Conservation (phyloP, 106 monocot species). For the Phalaenopsis equestris region DNA sequence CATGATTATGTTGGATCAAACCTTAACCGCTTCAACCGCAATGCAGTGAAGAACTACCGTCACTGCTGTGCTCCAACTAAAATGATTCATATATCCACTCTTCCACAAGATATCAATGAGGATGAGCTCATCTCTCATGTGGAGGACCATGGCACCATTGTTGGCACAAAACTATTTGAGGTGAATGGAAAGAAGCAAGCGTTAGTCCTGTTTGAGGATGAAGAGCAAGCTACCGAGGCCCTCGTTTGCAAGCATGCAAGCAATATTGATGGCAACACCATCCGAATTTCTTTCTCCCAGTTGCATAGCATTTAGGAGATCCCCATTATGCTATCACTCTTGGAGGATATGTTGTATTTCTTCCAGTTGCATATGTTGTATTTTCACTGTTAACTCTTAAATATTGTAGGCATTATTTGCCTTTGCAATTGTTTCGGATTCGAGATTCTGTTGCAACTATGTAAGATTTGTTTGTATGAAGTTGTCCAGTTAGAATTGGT, state of each 20-base stretch:
- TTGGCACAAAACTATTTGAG: constrained; percentile 43
- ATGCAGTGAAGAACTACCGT: constrained; percentile 57
- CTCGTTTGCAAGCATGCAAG: constrained; percentile 59
- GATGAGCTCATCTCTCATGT: constrained; percentile 43
- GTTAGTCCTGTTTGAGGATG: constrained; percentile 40
- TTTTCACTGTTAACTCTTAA: not conserved
- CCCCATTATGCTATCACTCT: not conserved
- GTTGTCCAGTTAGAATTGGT: not conserved
- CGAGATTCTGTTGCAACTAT: not conserved
- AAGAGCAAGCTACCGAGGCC: constrained; percentile 64
- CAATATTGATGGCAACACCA: constrained; percentile 29
- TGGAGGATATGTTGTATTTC: constrained; percentile 7
- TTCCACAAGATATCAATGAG: constrained; percentile 45
- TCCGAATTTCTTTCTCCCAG: constrained; percentile 65
- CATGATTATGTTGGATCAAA: constrained; percentile 63
- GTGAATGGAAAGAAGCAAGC: constrained; percentile 60
- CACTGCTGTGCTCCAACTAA: constrained; percentile 56
- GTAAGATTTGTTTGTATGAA: not conserved
- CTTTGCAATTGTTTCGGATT: not conserved
- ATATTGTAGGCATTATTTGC: not conserved
- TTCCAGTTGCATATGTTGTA: constrained; percentile 42
- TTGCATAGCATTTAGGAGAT: constrained; percentile 35
- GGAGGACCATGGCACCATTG: constrained; percentile 51
- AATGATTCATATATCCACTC: constrained; percentile 54
- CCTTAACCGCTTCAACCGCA: constrained; percentile 82